Percentiles rank a stretch among this genome's conserved stretches.
Conservation (phyloP, 495 filamentous ascomycete genomes). For the Astrocystis sublimbata region DNA sequence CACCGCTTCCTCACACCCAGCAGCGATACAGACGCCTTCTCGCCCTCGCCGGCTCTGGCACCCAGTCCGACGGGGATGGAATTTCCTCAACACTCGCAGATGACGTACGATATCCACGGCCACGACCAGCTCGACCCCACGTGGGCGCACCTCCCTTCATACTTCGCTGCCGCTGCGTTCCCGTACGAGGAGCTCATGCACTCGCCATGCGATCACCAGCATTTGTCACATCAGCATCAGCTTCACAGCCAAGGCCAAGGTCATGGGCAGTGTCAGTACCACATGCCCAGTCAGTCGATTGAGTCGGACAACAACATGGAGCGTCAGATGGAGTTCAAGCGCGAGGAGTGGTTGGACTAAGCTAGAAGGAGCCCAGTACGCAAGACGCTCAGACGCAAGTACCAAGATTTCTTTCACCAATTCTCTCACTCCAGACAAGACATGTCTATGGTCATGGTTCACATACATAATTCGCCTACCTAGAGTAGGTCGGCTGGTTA, state of each 20-base stretch:
- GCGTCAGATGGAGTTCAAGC: conserved; percentile 38
- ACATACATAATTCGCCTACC: no score
- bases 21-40: conserved; percentile 44
- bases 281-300: conserved; percentile 25
- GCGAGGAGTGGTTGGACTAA: conserved; percentile 31
- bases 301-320: conserved; percentile 32
- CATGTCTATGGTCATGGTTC: no score
- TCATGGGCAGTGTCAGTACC: conserved; percentile 26
- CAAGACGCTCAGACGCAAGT: no score
- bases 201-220: conserved; percentile 30
- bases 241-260: conserved; percentile 25
- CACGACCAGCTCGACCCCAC: conserved; percentile 26
- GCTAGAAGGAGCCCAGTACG: background rate
- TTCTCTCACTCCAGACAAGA: no score
- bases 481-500: no score
- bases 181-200: conserved; percentile 26
- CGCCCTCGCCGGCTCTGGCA: conserved; percentile 25
- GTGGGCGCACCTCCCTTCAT: conserved; percentile 26
- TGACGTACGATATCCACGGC: conserved; percentile 29
- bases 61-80: conserved; percentile 33
- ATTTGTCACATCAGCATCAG: conserved; percentile 26
- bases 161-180: conserved; percentile 23
- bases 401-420: no score
- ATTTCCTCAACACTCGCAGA: conserved; percentile 27
- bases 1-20: conserved; percentile 45